Evolutionary conservation across 441 rosid genomes (phyloP), one percentile per base, ranked within the genome.

Genomic region (Raphanus hybrid): DNA sequence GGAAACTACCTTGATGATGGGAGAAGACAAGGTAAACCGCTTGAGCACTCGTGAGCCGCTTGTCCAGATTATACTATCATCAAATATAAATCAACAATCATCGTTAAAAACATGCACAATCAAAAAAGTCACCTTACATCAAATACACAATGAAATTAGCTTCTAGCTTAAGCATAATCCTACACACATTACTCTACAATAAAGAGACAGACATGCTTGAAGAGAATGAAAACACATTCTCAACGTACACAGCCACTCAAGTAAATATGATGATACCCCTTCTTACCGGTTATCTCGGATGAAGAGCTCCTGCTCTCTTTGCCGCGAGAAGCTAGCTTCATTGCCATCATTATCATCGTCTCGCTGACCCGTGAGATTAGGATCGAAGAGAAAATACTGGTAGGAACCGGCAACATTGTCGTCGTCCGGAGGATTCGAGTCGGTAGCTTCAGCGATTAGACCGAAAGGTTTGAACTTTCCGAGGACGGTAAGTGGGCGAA

Each of bases 391-490:
- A 71, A 92, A 83, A 82, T 92, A 96, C 84, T 91, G 92, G 77
- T 96, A 91, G 70, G 86, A 82, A 67, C 88, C 87, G 12, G 82
- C 8, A 12, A 32, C 60, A 43, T 23, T 23, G 0, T 74, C 68
- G 11, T 81, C 89, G 9, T 59, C 59, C 1, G 78, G 84, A 9
- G 90, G 86, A 41, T 92, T 90, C 63, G 92, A 88, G 75, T 93
- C 98, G 6, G 90, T 87, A 70, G 97, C 91, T 81, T 96, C 97
- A 48, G 96, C 97, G 45, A 96, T 82, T 71, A 96, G 76, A 64
- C 98, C 98, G 67, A 90, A 91, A 18, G 99, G 96, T 89, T 91
- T 93, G 88, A 96, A 93, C 89, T 93, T 96, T 77, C 99, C 98
- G 26, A 96, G 90, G 11, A 92, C 89, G 2, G 91, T 85, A 35